A percentile compares a stretch with the other conserved stretches of the same genome.
Conservation (phyloP, 805 yeast species). For the Candida multigemmis region DNA sequence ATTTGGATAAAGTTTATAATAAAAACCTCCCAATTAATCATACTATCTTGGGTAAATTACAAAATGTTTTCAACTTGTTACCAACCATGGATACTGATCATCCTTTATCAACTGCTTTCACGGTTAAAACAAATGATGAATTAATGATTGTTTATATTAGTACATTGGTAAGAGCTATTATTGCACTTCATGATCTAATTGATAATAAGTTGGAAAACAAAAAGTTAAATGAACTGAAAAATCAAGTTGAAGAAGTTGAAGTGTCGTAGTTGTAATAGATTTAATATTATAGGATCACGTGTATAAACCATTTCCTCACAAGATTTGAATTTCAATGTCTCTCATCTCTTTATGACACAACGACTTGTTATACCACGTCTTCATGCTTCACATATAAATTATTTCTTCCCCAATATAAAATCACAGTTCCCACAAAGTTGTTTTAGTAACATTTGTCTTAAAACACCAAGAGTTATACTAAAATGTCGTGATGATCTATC, state of each 20-base stretch:
- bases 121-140: conserved; percentile 91
- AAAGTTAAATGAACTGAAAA: conserved; percentile 25
- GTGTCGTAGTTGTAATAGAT: background rate
- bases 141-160: conserved; percentile 89
- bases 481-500: too few relatives aligned
- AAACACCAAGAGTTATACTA: too few relatives aligned
- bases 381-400: too few relatives aligned
- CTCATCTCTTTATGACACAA: too few relatives aligned
- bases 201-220: conserved; percentile 90
- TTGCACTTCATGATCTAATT: conserved; percentile 93
- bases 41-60: conserved; percentile 82
- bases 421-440: too few relatives aligned
- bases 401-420: too few relatives aligned
- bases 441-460: too few relatives aligned
- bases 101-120: conserved; percentile 70
- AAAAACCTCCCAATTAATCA: conserved; percentile 82
- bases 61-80: conserved; percentile 86
- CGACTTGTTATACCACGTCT: too few relatives aligned
- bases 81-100: conserved; percentile 56
- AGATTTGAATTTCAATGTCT: too few relatives aligned
- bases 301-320: too few relatives aligned
- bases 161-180: conserved; percentile 84
- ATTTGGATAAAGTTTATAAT: conserved; percentile 63
- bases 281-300: too few relatives aligned
- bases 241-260: conserved; percentile 3